A percentile compares a stretch with the other conserved stretches of the same genome.
These are phyloP conservation scores for Teratosphaeria viscida DNA, from an alignment of 2,329 filamentous ascomycete genomes.

Conservation along the genomic window DNA sequence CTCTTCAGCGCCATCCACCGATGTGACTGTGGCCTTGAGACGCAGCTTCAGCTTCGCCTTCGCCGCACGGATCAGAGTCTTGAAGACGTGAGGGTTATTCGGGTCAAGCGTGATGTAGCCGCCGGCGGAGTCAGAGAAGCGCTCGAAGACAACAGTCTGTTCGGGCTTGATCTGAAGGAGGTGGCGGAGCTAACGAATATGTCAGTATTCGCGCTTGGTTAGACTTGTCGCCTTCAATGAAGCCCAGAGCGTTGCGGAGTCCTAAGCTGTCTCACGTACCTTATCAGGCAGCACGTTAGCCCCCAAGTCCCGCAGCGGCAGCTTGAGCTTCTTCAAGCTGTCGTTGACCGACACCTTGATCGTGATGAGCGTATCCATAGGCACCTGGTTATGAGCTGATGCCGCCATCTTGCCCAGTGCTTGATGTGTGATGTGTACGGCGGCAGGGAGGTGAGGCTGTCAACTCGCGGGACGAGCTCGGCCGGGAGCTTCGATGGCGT, in stretches of 20 bases:
- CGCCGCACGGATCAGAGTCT: constrained; percentile 90
- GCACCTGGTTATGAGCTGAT: constrained; percentile 2
- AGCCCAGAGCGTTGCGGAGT: not conserved
- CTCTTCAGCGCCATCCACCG: constrained; percentile 8
- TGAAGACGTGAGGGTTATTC: constrained; percentile 74
- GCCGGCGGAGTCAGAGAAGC: constrained; percentile 86
- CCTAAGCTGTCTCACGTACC: constrained; percentile 47
- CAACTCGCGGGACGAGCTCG: not conserved
- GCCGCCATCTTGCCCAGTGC: constrained; percentile 4
- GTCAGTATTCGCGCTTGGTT: constrained; percentile 7
- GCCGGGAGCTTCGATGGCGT: not conserved
- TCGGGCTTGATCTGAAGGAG: constrained; percentile 55
- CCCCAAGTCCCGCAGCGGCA: constrained; percentile 75
- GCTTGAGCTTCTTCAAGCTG: constrained; percentile 70
- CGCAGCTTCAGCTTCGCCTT: constrained; percentile 98
- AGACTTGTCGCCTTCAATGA: constrained; percentile 4
- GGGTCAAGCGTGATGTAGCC: constrained; percentile 71
- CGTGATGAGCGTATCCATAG: constrained; percentile 60
- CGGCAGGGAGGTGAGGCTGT: not conserved
- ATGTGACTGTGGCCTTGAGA: constrained; percentile 44
- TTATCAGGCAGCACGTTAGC: constrained; percentile 66
- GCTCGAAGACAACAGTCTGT: constrained; percentile 63
- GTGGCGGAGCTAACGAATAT: constrained; percentile 50
- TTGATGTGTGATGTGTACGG: constrained; percentile 1
- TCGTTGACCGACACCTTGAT: constrained; percentile 77